Evolutionary conservation across 768 basidiomycete genomes (phyloP), one percentile per base, ranked within the genome.

Genomic region (Termitomyces sp.): DNA sequence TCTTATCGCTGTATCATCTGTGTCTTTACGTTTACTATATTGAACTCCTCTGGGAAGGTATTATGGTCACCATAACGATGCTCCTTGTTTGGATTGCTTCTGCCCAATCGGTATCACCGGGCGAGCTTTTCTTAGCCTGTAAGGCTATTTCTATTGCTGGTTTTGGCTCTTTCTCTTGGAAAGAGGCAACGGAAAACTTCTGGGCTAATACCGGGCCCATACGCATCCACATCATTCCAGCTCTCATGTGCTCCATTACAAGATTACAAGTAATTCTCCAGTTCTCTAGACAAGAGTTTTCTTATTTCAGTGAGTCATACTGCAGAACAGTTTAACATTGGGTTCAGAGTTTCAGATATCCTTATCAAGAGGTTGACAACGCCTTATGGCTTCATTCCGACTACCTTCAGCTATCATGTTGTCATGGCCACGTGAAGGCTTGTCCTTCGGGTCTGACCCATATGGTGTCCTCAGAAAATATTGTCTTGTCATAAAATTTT

Each of bases 341-440:
- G 42, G 38, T 22, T 53, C 6, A 28, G 9, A 26, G 10, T 7
- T 18, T 52, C 40, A 13, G 7, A 20, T 33, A 13, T 12, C 24
- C 26, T 40, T 42, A 16, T 5, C 2, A 20, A 42, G 40, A 20
- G n/a, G n/a, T n/a, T 4, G 4, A 42, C n/a, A 42, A 42, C 10
- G 26, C 28, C 38, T 40, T 18, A 1, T 2, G 38, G 26, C 26
- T 16, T 48, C 40, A 22, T 53, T 20, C 48, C 36, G 52, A 48
- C 22, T 46, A 35, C 22, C n/a, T 26, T 9, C 8, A 46, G 18
- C 33, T 35, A 46, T 58, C 50, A 57, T 58, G 54, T 47, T 58
- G 46, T 48, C 5, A 38, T 38, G 13, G 20, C 52, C 61, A 63
- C 54, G 61, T 58, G 61, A 52, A 55, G 32, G 18, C 8, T 42